Evolutionary conservation across 1,284 basidiomycete species (phyloP), one percentile per base, ranked within the genome.

Genomic region (Acaromyces ingoldii): DNA sequence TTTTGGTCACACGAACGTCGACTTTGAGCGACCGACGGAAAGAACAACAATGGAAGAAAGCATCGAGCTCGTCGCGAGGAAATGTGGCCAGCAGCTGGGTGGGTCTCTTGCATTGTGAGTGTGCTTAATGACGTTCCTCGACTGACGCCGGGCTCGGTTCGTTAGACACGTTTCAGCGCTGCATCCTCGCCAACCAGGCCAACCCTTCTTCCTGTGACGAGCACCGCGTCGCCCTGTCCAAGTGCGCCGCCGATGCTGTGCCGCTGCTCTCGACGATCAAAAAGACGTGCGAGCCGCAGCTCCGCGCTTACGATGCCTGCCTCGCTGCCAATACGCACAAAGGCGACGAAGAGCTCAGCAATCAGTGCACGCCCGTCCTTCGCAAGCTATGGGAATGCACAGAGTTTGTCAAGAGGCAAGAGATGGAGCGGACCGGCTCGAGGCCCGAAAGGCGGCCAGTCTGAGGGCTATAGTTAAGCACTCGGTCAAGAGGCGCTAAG

Each of bases 251-350:
- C 11, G 40, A 58, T 5, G 67, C 69, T 4, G 67, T 70, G 3
- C 71, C 71, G 1, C 41, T 68, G 13, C 57, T 73, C 31, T 58
- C 65, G 47, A 59, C 65, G 29, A 59, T 73, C 48, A 72, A 72
- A 43, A 54, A 60, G 24, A 60, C 58, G 30, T 73, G 71, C 43
- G 60, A 47, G 6, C 39, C 53, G 0, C 59, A 64, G 30, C 61
- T 73, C 29, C 53, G 57, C 13, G 69, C 63, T 3, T 73, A 73
- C 57, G 71, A 73, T 48, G 46, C 42, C 22, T 73, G 71, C 46
- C 55, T 73, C 33, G 54, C 55, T 6, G 52, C 52, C 17, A 56
- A 54, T 40, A 50, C 50, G 1, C n/a, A 53, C 4, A 56, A 60
- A 26, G 57, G 55, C 7, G 67, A 72, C 28, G 63, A 62, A 2